Percentiles rank a stretch among this genome's conserved stretches.
Conservation (phyloP, 805 yeast species). For the Priceomyces carsonii region DNA sequence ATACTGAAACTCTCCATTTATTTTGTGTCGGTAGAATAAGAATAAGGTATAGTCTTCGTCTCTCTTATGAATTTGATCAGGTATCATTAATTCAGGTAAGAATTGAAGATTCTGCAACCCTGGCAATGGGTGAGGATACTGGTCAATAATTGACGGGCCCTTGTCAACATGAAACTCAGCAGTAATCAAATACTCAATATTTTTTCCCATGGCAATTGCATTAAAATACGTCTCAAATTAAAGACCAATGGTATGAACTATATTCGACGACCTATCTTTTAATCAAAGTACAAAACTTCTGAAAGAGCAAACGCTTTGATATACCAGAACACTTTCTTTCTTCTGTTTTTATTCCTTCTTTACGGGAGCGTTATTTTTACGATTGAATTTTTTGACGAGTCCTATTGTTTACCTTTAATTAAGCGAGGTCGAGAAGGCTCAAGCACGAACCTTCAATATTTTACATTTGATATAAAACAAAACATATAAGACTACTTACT, state of each 20-base stretch:
- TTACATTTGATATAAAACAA: too few species aligned
- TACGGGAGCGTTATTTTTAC: too few species aligned
- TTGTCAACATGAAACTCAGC: constrained; percentile 79
- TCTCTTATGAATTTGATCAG: constrained; percentile 58
- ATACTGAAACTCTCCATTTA: constrained; percentile 41
- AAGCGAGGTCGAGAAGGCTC: too few species aligned
- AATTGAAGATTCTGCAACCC: constrained; percentile 36
- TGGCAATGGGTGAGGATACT: constrained; percentile 36
- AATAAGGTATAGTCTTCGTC: constrained; percentile 61
- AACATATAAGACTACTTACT: too few species aligned
- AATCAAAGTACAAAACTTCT: too few species aligned
- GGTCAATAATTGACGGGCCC: constrained; percentile 67
- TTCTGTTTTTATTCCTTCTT: too few species aligned
- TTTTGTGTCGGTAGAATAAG: constrained; percentile 47
- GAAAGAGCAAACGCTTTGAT: too few species aligned
- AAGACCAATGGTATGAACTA: neutral
- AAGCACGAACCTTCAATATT: too few species aligned
- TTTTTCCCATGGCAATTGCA: constrained; percentile 17
- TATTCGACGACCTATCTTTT: too few species aligned
- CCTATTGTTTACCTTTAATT: too few species aligned
- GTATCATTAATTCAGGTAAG: constrained; percentile 60
- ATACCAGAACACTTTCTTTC: too few species aligned
- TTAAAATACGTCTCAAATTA: neutral
- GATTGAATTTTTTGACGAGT: too few species aligned
- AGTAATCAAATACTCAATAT: constrained; percentile 59